Percentiles rank a stretch among this genome's conserved stretches.
phyloP scores from a whole-genome alignment of 768 basidiomycete genomes.

The Xerocomus brunneocitrinus region DNA sequence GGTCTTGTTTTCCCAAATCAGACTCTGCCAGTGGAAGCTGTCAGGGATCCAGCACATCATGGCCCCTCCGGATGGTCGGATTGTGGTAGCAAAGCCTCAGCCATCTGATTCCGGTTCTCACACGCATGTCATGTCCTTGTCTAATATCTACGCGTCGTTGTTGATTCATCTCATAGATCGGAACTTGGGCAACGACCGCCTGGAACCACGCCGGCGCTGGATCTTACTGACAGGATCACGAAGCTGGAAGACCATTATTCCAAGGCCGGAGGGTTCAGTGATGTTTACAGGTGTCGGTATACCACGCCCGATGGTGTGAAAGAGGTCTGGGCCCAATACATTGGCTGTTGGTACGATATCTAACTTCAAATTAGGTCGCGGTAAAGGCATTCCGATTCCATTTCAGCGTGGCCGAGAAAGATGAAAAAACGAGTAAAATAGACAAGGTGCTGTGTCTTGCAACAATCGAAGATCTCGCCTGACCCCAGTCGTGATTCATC shows the following conservation, averaged over 20 bases:
- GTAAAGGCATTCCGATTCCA: conserved; percentile 12
- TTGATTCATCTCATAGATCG: background rate
- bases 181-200: background rate
- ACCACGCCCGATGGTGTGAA: background rate
- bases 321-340: background rate
- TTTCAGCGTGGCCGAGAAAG: conserved; percentile 2
- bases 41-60: background rate
- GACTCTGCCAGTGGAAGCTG: too few relatives aligned
- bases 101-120: background rate
- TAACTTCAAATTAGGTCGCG: conserved; percentile 3
- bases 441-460: background rate
- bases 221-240: conserved; percentile 5
- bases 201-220: background rate
- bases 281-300: conserved; percentile 4
- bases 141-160: background rate
- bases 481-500: background rate
- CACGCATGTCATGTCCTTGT: background rate
- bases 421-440: background rate
- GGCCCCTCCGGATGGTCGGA: background rate
- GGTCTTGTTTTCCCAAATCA: too few relatives aligned
- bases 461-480: too few relatives aligned
- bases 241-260: background rate
- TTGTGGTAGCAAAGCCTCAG: background rate
- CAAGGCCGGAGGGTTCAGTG: conserved; percentile 5
- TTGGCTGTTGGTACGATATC: background rate